phyloP scores from a whole-genome alignment of 176 grass and related monocot species.

The Rhynchospora pubera region DNA sequence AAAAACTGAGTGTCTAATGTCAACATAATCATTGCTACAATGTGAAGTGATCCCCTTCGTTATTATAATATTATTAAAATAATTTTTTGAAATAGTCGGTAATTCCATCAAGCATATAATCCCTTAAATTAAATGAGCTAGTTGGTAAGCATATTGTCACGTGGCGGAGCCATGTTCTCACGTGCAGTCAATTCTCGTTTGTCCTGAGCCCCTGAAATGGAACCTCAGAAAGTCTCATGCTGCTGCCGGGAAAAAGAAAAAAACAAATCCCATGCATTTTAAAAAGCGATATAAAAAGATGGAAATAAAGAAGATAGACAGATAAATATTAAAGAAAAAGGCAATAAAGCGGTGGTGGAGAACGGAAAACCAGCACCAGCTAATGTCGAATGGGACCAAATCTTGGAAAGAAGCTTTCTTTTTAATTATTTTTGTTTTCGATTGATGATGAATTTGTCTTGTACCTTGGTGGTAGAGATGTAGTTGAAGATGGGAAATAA shows the following conservation, averaged over 20 bases:
- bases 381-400: background rate
- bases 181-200: slow-evolving; percentile 1
- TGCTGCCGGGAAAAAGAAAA: background rate
- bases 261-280: background rate
- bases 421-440: background rate
- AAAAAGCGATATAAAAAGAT: background rate
- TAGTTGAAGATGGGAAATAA: background rate
- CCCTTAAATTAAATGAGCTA: background rate
- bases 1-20: no score
- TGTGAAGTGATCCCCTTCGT: no score
- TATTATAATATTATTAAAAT: no score
- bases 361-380: slow-evolving; percentile 4
- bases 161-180: background rate
- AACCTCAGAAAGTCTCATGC: background rate
- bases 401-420: background rate
- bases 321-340: background rate
- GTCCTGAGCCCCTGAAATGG: background rate
- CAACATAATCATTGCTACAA: no score
- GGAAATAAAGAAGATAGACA: background rate
- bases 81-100: no score
- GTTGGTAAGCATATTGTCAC: background rate
- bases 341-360: background rate
- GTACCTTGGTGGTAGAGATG: background rate
- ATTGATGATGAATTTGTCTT: background rate
- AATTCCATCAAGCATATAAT: background rate